phyloP scores from a whole-genome alignment of 768 basidiomycete species.

The Kwoniella sp. region DNA sequence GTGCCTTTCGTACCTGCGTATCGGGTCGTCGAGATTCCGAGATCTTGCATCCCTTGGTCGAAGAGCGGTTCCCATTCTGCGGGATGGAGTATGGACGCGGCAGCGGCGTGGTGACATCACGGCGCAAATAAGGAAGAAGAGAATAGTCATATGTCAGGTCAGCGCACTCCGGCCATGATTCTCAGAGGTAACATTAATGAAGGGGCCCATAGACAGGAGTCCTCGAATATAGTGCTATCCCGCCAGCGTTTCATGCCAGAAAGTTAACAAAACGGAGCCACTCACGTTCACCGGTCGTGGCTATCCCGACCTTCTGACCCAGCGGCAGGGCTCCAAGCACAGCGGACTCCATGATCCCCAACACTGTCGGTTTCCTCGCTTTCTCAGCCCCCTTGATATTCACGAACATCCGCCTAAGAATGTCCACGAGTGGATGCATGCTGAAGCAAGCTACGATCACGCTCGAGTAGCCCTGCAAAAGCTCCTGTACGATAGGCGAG shows the following conservation, averaged over 20 bases:
- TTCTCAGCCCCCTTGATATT: conserved; percentile 2
- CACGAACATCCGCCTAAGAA: neutral
- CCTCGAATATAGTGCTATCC: no score
- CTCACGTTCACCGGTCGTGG: conserved; percentile 29
- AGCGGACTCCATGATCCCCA: conserved; percentile 25
- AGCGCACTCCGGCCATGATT: no score
- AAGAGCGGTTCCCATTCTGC: conserved; percentile 23
- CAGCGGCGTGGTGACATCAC: neutral
- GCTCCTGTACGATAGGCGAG: no score
- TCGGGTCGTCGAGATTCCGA: conserved; percentile 8
- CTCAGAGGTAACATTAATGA: no score
- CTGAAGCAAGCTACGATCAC: conserved; percentile 27
- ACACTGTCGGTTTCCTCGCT: neutral
- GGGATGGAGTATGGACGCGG: neutral
- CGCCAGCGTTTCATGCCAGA: no score
- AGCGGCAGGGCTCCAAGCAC: conserved; percentile 12
- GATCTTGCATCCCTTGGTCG: conserved; percentile 18
- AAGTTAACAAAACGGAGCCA: neutral
- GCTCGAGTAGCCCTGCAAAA: conserved; percentile 9
- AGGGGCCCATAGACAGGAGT: no score
- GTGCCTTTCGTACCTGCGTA: conserved; percentile 30
- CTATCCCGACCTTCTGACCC: conserved; percentile 25
- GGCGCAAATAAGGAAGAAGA: no score
- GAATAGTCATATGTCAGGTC: no score
- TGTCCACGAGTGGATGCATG: conserved; percentile 19